phyloP scores from a whole-genome alignment of 352 stramenopile genomes.

The Globisporangium middletonii region DNA sequence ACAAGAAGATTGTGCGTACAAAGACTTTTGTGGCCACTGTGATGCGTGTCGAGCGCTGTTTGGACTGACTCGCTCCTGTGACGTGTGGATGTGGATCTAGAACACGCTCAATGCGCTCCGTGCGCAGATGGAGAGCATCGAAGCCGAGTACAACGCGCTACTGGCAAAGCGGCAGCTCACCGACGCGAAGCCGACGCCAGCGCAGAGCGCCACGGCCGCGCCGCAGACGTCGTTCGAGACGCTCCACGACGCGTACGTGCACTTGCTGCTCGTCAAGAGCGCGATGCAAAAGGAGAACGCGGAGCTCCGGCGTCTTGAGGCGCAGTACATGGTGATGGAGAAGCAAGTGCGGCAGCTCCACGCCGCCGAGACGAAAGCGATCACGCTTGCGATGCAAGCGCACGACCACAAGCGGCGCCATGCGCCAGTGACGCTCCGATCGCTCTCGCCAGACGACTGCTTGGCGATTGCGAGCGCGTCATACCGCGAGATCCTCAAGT shows the following conservation, averaged over 20 bases:
- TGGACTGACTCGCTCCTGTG: too few relatives aligned
- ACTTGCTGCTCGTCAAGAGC: slow-evolving; percentile 39
- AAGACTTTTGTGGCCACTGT: too few relatives aligned
- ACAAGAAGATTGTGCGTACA: slow-evolving; percentile 71
- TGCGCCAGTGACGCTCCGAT: slow-evolving; percentile 30
- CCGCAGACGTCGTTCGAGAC: slow-evolving; percentile 6
- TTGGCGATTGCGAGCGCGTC: slow-evolving; percentile 34
- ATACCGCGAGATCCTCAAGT: slow-evolving; percentile 42
- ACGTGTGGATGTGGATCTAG: slow-evolving; percentile 13
- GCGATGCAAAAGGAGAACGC: slow-evolving; percentile 49
- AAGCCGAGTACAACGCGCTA: slow-evolving; percentile 32
- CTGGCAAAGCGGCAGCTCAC: slow-evolving; percentile 17
- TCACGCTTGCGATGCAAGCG: slow-evolving; percentile 17
- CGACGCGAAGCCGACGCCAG: slow-evolving; percentile 22
- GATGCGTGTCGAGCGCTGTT: too few relatives aligned
- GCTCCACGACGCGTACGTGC: slow-evolving; percentile 36
- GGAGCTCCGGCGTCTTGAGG: slow-evolving; percentile 39
- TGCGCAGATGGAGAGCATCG: slow-evolving; percentile 28
- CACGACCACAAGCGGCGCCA: slow-evolving; percentile 12
- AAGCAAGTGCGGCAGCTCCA: slow-evolving; percentile 36
- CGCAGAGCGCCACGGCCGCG: not conserved
- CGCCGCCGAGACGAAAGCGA: slow-evolving; percentile 31
- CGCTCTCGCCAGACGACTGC: slow-evolving; percentile 37
- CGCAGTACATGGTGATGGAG: slow-evolving; percentile 40
- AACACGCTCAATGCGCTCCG: slow-evolving; percentile 57